These are phyloP conservation scores for Podospora conica DNA, from an alignment of 495 filamentous ascomycete genomes.

Conservation along the genomic window DNA sequence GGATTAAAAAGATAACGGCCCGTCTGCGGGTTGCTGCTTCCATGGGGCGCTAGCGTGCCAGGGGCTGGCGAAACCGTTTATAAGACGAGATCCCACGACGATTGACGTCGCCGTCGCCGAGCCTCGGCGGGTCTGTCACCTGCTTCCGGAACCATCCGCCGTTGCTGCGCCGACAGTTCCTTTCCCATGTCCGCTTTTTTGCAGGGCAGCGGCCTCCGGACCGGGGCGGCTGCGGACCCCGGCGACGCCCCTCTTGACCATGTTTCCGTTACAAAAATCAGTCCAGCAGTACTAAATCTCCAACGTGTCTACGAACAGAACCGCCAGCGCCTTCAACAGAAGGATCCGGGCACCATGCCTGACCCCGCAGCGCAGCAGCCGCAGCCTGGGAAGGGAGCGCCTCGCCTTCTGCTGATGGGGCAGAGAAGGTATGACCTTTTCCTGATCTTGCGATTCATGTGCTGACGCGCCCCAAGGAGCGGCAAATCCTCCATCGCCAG, in stretches of 20 bases:
- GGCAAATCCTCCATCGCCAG: conserved; percentile 97
- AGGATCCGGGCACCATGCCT: conserved; percentile 32
- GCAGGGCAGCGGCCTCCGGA: background rate
- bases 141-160: background rate
- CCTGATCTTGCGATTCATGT: background rate
- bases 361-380: conserved; percentile 32
- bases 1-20: conserved; percentile 2
- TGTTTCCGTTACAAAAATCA: conserved; percentile 26
- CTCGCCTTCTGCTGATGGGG: conserved; percentile 88
- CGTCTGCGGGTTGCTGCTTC: background rate
- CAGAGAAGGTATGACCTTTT: conserved; percentile 66
- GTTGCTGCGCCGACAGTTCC: background rate
- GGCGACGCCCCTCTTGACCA: conserved; percentile 18
- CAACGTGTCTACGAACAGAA: conserved; percentile 53
- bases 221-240: conserved; percentile 15
- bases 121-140: background rate
- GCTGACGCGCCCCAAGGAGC: conserved; percentile 52
- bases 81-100: background rate
- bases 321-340: conserved; percentile 40
- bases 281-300: conserved; percentile 49
- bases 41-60: background rate
- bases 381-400: conserved; percentile 52
- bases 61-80: background rate
- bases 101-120: background rate
- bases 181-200: conserved; percentile 22